Base-by-base conservation (phyloP, 2,329 filamentous ascomycete species). In the Aspergillus niger region DNA sequence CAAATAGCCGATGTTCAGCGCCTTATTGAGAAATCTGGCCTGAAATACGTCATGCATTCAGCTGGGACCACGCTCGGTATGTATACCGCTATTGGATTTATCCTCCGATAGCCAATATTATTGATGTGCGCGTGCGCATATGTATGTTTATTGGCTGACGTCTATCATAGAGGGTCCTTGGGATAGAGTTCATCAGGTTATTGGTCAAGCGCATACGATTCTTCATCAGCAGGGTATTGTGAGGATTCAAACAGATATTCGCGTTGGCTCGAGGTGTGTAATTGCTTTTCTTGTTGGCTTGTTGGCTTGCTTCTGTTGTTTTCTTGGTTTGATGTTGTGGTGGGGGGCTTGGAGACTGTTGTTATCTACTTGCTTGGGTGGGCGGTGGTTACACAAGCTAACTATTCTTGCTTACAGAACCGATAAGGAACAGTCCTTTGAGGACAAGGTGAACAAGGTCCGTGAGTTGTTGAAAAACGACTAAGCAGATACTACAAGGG, bases 1-100 rank as follows among this genome's bases (percentile, higher is more conserved):
- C 91, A 98, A 74, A 88, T 99, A 30, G 94, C 94, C 36, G 88
- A 90, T 64, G 92, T 98, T 39, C 94, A 98, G 80, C 87, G 89
- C 59, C 83, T 98, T 38, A 84, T 99, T 69, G 87, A 90, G 76
- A 87, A 86, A 57, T 95, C 90, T 68, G 92, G 92, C 2, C 76
- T 98, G 64, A 88, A 86, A 65, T 94, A 93, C 74, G 88, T 85
- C 50, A 95, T 98, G 91, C 94, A 98, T 78, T 93, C 91, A 26
- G 93, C 92, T 2, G 95, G 94, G 11, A 97, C 94, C 0, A 98
- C 94, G 0, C 85, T 98, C 58, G 92, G 92, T 95, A 81, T 60
- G 88, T 39, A 17, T 17, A 55, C 30, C 11, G 11, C 30, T 56
- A 28, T 39, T 54, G 43, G 43, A 36, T 15, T 36, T 32, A 17